Conservation (phyloP, 805 yeast genomes). For the Candida ovalis region DNA sequence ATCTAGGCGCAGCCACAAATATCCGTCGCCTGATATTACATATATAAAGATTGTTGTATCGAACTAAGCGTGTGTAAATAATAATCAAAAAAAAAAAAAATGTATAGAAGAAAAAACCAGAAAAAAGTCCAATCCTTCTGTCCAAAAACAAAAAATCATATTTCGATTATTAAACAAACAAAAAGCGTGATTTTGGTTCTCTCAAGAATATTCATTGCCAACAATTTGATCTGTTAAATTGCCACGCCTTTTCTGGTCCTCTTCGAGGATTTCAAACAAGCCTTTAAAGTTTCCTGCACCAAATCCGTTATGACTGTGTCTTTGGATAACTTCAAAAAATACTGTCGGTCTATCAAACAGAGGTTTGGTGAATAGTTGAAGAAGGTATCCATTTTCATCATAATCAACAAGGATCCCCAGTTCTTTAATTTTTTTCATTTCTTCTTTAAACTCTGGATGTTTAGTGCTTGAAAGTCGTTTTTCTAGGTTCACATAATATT, state of each 20-base stretch:
- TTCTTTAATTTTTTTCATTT: constrained; percentile 44
- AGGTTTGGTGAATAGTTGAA: constrained; percentile 79
- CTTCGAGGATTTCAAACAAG: constrained; percentile 73
- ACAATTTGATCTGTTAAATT: constrained; percentile 37
- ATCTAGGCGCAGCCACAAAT: too few species aligned
- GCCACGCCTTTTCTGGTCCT: constrained; percentile 71
- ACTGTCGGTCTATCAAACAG: constrained; percentile 76
- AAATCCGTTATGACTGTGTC: constrained; percentile 77
- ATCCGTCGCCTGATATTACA: too few species aligned
- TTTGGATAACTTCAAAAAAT: constrained; percentile 77
- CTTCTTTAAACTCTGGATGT: constrained; percentile 49
- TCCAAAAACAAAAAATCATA: too few species aligned
- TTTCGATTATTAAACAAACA: too few species aligned
- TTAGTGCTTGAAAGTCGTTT: constrained; percentile 35
- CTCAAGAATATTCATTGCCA: too few species aligned
- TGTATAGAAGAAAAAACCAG: background rate
- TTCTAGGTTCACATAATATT: constrained; percentile 53
- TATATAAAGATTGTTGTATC: too few species aligned
- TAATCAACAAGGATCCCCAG: constrained; percentile 69
- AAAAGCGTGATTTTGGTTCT: too few species aligned
- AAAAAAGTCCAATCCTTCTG: background rate
- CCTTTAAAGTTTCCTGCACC: constrained; percentile 89
- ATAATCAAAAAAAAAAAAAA: background rate
- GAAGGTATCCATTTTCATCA: constrained; percentile 70
- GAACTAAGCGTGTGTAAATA: too few species aligned